phyloP scores from a whole-genome alignment of 2,329 filamentous ascomycete species.

The Cercospora sesami region DNA sequence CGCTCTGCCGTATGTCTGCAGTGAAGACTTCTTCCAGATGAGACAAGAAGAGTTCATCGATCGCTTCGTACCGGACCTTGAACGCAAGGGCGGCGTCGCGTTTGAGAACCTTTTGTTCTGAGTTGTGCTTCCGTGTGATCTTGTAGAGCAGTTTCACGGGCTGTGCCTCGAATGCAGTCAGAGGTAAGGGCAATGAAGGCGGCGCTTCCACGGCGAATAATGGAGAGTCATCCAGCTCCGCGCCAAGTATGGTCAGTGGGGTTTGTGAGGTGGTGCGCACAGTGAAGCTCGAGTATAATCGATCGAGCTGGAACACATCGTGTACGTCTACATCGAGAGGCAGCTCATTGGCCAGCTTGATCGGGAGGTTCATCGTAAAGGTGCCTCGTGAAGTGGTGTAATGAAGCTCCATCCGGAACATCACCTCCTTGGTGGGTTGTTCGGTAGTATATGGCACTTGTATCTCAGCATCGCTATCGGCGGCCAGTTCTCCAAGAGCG shows the following conservation, averaged over 20 bases:
- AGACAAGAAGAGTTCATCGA: conserved; percentile 69
- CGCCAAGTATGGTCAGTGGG: conserved; percentile 72
- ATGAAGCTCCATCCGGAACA: conserved; percentile 62
- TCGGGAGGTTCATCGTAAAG: conserved; percentile 57
- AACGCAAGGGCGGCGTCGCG: conserved; percentile 59
- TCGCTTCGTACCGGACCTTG: conserved; percentile 70
- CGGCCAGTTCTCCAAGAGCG: conserved; percentile 23
- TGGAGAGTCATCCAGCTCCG: conserved; percentile 69
- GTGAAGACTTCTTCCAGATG: conserved; percentile 50
- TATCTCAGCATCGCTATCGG: conserved; percentile 56
- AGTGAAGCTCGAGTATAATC: conserved; percentile 85
- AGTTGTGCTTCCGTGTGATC: conserved; percentile 59
- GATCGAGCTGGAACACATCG: conserved; percentile 83
- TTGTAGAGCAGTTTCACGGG: conserved; percentile 80
- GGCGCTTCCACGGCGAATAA: conserved; percentile 65
- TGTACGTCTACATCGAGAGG: conserved; percentile 94
- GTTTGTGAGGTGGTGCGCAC: conserved; percentile 76
- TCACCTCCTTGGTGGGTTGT: conserved; percentile 68
- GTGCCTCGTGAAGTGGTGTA: conserved; percentile 32
- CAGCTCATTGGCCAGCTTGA: conserved; percentile 69
- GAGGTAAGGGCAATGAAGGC: conserved; percentile 43
- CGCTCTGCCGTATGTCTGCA: conserved; percentile 49
- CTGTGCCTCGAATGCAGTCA: conserved; percentile 76
- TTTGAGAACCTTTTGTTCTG: conserved; percentile 31
- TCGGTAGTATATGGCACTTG: conserved; percentile 81